These are phyloP conservation scores for Citrus medica DNA, from an alignment of 345 rosid species.

Conservation along the genomic window DNA sequence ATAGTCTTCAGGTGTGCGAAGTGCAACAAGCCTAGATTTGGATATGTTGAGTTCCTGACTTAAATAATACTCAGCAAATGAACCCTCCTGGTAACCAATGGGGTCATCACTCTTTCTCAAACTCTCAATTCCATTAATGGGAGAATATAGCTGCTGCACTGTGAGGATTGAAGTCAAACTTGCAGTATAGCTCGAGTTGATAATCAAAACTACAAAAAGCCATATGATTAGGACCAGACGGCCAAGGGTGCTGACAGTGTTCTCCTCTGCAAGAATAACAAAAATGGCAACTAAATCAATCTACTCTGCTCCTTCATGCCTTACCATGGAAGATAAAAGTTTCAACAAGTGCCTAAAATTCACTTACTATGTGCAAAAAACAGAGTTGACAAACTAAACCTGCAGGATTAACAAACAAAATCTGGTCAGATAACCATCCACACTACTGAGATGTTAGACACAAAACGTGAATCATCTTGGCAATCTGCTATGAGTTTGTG, in stretches of 20 bases:
- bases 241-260: conserved; percentile 78
- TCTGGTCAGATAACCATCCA: conserved; percentile 20
- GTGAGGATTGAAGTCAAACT: conserved; percentile 92
- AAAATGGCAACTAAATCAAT: conserved; percentile 21
- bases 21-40: conserved; percentile 63
- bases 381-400: conserved; percentile 96
- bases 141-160: conserved; percentile 84
- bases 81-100: conserved; percentile 85
- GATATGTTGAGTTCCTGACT: conserved; percentile 70
- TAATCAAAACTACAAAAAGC: conserved; percentile 88
- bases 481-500: not conserved
- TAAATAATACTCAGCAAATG: conserved; percentile 78
- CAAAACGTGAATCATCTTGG: not conserved
- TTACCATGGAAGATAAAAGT: not conserved
- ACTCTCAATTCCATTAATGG: conserved; percentile 73
- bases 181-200: conserved; percentile 97
- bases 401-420: conserved; percentile 45
- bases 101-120: conserved; percentile 59
- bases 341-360: not conserved
- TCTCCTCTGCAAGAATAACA: conserved; percentile 64
- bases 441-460: not conserved
- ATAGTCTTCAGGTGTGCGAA: conserved; percentile 82
- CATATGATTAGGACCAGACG: conserved; percentile 80
- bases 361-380: conserved; percentile 91
- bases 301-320: conserved; percentile 1